phyloP scores from a whole-genome alignment of 208 protist species.

The Crithidia expoeki region DNA sequence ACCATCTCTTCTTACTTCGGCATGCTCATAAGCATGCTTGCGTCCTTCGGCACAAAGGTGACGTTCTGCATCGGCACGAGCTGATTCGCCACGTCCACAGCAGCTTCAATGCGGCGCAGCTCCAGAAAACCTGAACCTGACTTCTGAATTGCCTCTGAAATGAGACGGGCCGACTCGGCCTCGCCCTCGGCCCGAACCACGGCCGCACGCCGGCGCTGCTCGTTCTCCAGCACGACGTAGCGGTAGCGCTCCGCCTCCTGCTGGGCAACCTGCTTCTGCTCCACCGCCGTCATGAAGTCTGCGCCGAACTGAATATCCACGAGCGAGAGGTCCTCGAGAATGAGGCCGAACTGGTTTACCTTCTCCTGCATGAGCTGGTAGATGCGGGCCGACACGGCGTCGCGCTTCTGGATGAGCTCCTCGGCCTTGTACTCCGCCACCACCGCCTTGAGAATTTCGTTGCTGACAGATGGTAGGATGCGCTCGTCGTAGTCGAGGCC shows the following conservation, averaged over 20 bases:
- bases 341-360: slow-evolving; percentile 96
- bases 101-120: slow-evolving; percentile 96
- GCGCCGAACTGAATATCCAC: slow-evolving; percentile 96
- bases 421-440: slow-evolving; percentile 98
- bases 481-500: slow-evolving; percentile 96
- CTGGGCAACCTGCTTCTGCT: slow-evolving; percentile 98
- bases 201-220: slow-evolving; percentile 93
- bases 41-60: slow-evolving; percentile 76
- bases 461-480: slow-evolving; percentile 98
- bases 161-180: slow-evolving; percentile 92
- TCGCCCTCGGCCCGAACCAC: slow-evolving; percentile 96
- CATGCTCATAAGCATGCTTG: slow-evolving; percentile 79
- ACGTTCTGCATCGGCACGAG: slow-evolving; percentile 83
- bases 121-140: slow-evolving; percentile 90
- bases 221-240: slow-evolving; percentile 95
- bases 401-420: slow-evolving; percentile 98
- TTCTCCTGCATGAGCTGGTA: slow-evolving; percentile 94
- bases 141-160: slow-evolving; percentile 87
- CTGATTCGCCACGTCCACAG: slow-evolving; percentile 94
- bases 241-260: slow-evolving; percentile 96
- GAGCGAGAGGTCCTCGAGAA: slow-evolving; percentile 98
- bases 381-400: slow-evolving; percentile 92
- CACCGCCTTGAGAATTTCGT: slow-evolving; percentile 94
- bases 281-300: slow-evolving; percentile 96
- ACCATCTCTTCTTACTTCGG: slow-evolving; percentile 10